A percentile compares a stretch with the other conserved stretches of the same genome.
phyloP scores from a whole-genome alignment of 2,329 filamentous ascomycete species.

The Microdochium bolleyi region DNA sequence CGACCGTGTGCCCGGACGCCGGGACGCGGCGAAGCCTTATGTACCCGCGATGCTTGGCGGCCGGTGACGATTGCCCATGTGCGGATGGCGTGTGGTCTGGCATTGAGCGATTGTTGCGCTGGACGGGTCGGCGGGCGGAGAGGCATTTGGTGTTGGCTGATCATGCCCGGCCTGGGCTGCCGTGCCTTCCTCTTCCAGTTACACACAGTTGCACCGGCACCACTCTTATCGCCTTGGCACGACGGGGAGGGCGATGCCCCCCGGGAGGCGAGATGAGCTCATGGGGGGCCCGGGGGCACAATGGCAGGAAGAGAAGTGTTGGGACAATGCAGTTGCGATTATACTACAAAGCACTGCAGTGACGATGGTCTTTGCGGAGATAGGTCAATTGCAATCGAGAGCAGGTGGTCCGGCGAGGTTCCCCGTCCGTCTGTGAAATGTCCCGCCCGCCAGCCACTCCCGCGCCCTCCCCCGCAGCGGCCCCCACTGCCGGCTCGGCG shows the following conservation, averaged over 20 bases:
- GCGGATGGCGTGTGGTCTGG: background rate
- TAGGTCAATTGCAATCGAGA: too few relatives aligned
- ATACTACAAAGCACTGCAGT: too few relatives aligned
- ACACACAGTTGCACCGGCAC: background rate
- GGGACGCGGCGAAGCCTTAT: too few relatives aligned
- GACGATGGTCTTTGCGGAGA: too few relatives aligned
- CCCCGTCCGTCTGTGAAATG: background rate
- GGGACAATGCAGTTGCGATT: too few relatives aligned
- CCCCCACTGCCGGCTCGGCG: background rate
- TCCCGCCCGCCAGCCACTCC: background rate
- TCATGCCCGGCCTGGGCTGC: background rate
- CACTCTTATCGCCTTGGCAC: conserved; percentile 1
- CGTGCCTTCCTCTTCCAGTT: background rate
- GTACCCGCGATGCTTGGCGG: too few relatives aligned
- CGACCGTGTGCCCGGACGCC: too few relatives aligned
- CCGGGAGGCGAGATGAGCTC: background rate
- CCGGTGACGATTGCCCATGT: background rate
- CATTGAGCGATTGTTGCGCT: too few relatives aligned
- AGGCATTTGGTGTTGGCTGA: background rate
- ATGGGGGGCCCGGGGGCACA: too few relatives aligned
- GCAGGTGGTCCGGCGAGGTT: too few relatives aligned
- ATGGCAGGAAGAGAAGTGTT: too few relatives aligned
- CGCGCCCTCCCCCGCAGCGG: background rate
- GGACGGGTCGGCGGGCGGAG: too few relatives aligned
- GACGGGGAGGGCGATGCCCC: background rate